These are phyloP conservation scores for Hygrophoropsis aurantiaca DNA, from an alignment of 768 basidiomycete genomes.

Conservation along the genomic window DNA sequence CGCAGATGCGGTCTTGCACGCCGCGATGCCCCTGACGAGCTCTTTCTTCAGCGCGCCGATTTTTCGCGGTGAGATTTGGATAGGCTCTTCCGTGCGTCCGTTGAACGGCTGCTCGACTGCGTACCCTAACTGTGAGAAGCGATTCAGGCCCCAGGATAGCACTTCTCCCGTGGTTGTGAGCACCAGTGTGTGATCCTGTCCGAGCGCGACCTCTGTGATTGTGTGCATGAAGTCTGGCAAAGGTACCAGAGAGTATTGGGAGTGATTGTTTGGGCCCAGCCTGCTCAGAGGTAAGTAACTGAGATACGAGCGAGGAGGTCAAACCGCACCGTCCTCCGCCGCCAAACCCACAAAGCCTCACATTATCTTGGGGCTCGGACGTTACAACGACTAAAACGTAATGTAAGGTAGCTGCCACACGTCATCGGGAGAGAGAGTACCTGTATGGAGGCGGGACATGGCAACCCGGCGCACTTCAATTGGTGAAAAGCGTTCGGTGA, in stretches of 20 bases:
- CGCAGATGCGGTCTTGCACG: constrained; percentile 82
- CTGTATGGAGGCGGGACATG: constrained; percentile 93
- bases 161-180: constrained; percentile 82
- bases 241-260: constrained; percentile 70
- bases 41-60: constrained; percentile 82
- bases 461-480: constrained; percentile 62
- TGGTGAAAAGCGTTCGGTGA: constrained; percentile 57
- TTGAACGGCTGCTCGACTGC: constrained; percentile 55
- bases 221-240: constrained; percentile 51
- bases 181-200: constrained; percentile 92
- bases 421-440: constrained; percentile 28
- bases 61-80: constrained; percentile 76
- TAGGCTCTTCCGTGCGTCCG: constrained; percentile 61
- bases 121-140: constrained; percentile 89
- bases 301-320: constrained; percentile 3
- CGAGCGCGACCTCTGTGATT: constrained; percentile 73
- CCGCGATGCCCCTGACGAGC: constrained; percentile 75
- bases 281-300: constrained; percentile 43
- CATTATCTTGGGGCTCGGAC: constrained; percentile 66
- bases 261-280: constrained; percentile 74
- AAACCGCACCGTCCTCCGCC: constrained; percentile 68
- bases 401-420: neutral
- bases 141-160: constrained; percentile 87
- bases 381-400: constrained; percentile 56
- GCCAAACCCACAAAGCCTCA: constrained; percentile 88